Conservation (phyloP, 2,329 filamentous ascomycete species). For the Penicillium psychrosexuale region DNA sequence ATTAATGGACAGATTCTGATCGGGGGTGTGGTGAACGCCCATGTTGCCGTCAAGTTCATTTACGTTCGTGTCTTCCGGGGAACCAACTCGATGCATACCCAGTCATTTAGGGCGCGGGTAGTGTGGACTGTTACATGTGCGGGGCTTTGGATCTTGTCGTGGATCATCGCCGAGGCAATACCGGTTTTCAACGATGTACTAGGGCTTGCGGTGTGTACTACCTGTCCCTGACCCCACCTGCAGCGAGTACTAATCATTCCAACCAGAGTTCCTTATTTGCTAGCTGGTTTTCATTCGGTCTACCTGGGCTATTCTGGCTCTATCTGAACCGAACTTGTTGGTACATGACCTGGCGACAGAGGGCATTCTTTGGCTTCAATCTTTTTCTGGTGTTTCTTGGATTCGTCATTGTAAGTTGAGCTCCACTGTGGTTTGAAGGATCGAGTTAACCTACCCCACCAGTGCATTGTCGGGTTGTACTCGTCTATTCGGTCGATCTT, state of each 20-base stretch:
- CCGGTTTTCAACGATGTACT: slow-evolving; percentile 65
- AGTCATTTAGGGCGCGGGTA: slow-evolving; percentile 47
- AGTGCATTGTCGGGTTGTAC: slow-evolving; percentile 29
- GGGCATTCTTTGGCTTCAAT: slow-evolving; percentile 16
- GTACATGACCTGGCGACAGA: slow-evolving; percentile 22
- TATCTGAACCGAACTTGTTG: slow-evolving; percentile 24
- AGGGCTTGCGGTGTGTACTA: slow-evolving; percentile 49
- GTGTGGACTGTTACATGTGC: slow-evolving; percentile 57
- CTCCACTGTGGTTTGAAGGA: background rate
- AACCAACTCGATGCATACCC: slow-evolving; percentile 50
- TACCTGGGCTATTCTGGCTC: slow-evolving; percentile 32
- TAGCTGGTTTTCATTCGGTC: slow-evolving; percentile 58
- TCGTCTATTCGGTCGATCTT: slow-evolving; percentile 24
- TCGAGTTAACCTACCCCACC: background rate
- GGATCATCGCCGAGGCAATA: slow-evolving; percentile 64
- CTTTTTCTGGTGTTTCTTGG: slow-evolving; percentile 12
- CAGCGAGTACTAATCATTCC: slow-evolving; percentile 15
- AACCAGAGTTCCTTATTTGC: slow-evolving; percentile 53
- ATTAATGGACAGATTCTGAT: slow-evolving; percentile 53
- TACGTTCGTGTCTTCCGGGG: slow-evolving; percentile 60
- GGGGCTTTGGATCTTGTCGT: slow-evolving; percentile 57
- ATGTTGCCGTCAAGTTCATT: slow-evolving; percentile 62
- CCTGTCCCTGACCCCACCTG: background rate
- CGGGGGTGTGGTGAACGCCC: slow-evolving; percentile 64
- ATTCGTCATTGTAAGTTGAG: slow-evolving; percentile 14